Evolutionary conservation across 306 rosid species (phyloP), one percentile per base, ranked within the genome.

Genomic region (Heteromeles arbutifolia): DNA sequence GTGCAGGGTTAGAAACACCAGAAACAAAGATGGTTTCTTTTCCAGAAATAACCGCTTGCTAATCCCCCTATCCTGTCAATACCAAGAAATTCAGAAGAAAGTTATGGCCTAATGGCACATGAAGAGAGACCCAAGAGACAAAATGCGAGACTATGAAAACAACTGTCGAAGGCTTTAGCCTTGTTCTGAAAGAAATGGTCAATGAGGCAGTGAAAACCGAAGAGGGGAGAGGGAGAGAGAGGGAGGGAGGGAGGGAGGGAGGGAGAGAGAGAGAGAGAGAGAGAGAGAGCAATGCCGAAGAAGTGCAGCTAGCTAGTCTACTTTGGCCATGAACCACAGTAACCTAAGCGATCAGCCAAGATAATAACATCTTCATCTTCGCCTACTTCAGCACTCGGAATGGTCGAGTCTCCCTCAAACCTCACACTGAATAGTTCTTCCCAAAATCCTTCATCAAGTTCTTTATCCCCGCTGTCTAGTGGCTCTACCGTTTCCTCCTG

Each of bases 401-500:
- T 79, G 59, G 69, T 78, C 11, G 74, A 71, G 74, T 71, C 78
- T 62, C 74, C 86, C 64, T 82, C 91, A 72, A 80, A 80, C 11
- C 85, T 78, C 69, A 75, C 86, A 45, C 81, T 82, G 29, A 85
- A 74, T 53, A 85, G 72, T 56, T 85, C 89, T 66, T 85, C 86
- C 89, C 89, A 85, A 71, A 85, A 85, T 37, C 79, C 83, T 4
- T 83, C 86, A 79, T 91, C 97, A 59, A 91, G 91, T 50, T 84
- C 97, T 74, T 77, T 87, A 22, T 88, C 96, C 65, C 79, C 73
- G 76, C 83, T 78, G 74, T 87, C 93, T 45, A 70, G 56, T 21
- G 76, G 52, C 80, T 76, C 89, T 5, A 71, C 25, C 44, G 26
- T 77, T 39, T 83, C 87, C 39, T 76, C 92, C 15, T 17, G 57